phyloP scores from a whole-genome alignment of 2,329 filamentous ascomycete genomes.

The Beauveria pseudobassiana region DNA sequence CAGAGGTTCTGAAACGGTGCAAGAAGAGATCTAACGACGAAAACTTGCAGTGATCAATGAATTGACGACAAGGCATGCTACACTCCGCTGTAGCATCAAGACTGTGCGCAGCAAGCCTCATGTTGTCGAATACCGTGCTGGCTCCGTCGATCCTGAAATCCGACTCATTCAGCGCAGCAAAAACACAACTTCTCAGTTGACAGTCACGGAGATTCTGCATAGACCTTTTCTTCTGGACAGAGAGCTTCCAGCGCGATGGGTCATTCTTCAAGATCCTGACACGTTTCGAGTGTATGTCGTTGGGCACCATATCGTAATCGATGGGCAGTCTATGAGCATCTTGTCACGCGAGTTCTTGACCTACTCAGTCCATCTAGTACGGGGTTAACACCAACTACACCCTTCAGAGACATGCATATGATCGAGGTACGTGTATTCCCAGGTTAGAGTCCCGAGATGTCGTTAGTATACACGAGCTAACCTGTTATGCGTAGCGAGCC shows the following conservation, averaged over 20 bases:
- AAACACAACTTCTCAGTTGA: not conserved
- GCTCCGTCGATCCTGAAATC: constrained; percentile 8
- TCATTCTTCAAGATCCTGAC: constrained; percentile 7
- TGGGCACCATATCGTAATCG: no score
- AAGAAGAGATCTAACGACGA: not conserved
- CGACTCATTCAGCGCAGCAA: constrained; percentile 8
- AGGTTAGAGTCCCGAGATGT: not conserved
- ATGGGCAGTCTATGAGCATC: no score
- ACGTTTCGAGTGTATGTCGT: not conserved
- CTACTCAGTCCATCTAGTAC: no score
- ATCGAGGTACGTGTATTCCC: not conserved
- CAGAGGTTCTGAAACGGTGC: not conserved
- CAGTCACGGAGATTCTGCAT: constrained; percentile 5
- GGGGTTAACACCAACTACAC: not conserved
- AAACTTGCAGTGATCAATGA: not conserved
- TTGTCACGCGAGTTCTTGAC: no score
- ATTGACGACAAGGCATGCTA: constrained; percentile 7
- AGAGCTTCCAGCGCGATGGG: constrained; percentile 11
- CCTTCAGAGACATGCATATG: not conserved
- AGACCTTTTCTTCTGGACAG: constrained; percentile 1
- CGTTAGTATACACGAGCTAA: not conserved
- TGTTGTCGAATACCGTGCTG: constrained; percentile 3
- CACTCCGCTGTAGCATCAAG: constrained; percentile 8
- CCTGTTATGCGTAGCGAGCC: not conserved
- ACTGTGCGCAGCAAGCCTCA: constrained; percentile 1